Evolutionary conservation across 495 filamentous ascomycete species (phyloP).

Genomic region (Daldinia loculata): DNA sequence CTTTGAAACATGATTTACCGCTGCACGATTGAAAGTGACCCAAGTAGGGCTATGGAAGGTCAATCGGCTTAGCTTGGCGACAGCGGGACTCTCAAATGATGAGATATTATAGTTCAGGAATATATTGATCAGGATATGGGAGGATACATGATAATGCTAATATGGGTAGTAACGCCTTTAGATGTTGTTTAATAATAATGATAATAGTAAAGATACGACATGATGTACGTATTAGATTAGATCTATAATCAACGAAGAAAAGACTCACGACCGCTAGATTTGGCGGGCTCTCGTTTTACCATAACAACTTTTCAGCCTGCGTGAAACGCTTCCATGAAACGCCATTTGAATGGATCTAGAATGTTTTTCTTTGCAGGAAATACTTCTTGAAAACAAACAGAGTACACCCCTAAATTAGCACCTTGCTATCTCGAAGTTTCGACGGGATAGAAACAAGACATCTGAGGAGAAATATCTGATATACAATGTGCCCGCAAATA

Average conservation of each 20-base stretch:
- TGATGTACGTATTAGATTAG: background rate
- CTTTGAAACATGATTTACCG: conserved; percentile 19
- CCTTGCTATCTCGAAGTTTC: too few species aligned
- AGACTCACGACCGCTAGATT: background rate
- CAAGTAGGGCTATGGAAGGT: background rate
- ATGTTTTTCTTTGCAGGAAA: too few species aligned
- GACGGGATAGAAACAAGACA: too few species aligned
- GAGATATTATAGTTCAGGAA: conserved; percentile 8
- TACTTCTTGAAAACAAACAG: too few species aligned
- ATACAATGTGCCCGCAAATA: too few species aligned
- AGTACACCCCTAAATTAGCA: too few species aligned
- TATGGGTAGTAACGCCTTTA: background rate
- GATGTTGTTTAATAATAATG: background rate
- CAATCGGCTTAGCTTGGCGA: background rate
- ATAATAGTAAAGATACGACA: background rate
- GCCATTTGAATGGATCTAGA: too few species aligned
- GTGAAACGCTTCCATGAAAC: too few species aligned
- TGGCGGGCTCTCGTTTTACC: background rate
- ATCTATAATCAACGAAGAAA: background rate
- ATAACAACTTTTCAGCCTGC: background rate
- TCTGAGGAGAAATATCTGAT: too few species aligned
- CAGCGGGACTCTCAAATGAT: background rate
- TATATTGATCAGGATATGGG: background rate
- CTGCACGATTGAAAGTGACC: background rate
- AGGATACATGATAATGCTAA: conserved; percentile 9